Conservation (phyloP, 129 eudicot genomes). For the Helianthus tuberosus region DNA sequence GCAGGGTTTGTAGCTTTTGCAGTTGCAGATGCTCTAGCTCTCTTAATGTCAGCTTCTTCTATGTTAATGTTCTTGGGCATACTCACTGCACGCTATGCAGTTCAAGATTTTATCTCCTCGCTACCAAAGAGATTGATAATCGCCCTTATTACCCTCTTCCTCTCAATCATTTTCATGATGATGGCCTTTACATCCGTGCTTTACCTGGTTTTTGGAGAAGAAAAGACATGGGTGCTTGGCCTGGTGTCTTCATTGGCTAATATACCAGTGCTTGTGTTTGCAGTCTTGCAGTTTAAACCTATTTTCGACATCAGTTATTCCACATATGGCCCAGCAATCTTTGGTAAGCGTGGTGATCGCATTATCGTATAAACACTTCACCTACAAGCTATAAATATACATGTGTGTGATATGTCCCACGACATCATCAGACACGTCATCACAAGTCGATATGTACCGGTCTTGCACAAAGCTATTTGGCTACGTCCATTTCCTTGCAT, state of each 20-base stretch:
- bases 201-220: slow-evolving; percentile 27
- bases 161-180: slow-evolving; percentile 32
- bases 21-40: slow-evolving; percentile 27
- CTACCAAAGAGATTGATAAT: slow-evolving; percentile 29
- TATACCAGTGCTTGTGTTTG: slow-evolving; percentile 23
- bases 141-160: slow-evolving; percentile 27
- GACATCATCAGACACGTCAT: no score
- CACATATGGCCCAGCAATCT: slow-evolving; percentile 20
- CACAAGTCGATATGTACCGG: no score
- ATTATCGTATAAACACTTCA: slow-evolving; percentile 9
- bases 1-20: not conserved
- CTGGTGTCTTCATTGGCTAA: slow-evolving; percentile 23
- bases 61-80: slow-evolving; percentile 32
- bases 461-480: no score
- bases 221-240: slow-evolving; percentile 23
- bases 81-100: slow-evolving; percentile 24
- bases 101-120: slow-evolving; percentile 16
- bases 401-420: not conserved
- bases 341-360: slow-evolving; percentile 13
- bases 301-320: slow-evolving; percentile 18
- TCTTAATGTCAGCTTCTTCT: slow-evolving; percentile 28
- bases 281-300: slow-evolving; percentile 19
- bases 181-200: slow-evolving; percentile 20
- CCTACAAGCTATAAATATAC: no score
- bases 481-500: no score